Evolutionary conservation across 1,284 basidiomycete genomes (phyloP).

Genomic region (Cryptococcus amylolentus): DNA sequence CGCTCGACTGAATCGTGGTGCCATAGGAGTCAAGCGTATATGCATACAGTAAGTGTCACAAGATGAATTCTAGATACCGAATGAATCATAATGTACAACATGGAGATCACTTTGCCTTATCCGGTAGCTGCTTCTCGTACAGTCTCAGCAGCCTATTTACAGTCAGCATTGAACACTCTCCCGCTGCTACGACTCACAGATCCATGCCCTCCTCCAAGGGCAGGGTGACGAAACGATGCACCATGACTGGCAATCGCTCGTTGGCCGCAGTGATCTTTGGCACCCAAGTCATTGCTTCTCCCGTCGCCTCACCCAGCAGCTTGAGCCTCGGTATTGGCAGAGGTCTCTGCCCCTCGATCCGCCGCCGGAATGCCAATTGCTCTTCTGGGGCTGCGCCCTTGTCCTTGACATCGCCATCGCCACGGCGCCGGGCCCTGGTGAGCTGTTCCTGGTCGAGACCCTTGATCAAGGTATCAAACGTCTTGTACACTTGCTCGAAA

Average conservation of each 20-base stretch:
- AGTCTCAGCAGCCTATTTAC: constrained; percentile 59
- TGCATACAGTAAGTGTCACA: too few species aligned
- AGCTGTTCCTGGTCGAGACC: constrained; percentile 38
- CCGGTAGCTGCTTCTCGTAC: constrained; percentile 69
- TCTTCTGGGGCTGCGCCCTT: not conserved
- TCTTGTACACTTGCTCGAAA: constrained; percentile 33
- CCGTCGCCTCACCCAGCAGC: constrained; percentile 79
- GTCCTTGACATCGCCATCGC: constrained; percentile 10
- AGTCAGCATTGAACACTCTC: not conserved
- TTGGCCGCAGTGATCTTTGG: constrained; percentile 72
- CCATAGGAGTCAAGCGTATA: too few species aligned
- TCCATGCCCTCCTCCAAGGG: constrained; percentile 84
- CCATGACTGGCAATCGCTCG: constrained; percentile 75
- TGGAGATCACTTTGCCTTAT: constrained; percentile 3
- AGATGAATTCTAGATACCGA: too few species aligned
- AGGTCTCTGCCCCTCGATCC: constrained; percentile 17
- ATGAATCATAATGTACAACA: not conserved
- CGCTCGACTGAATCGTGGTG: too few species aligned
- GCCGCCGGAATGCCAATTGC: constrained; percentile 15
- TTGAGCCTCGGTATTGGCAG: constrained; percentile 60
- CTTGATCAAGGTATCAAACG: constrained; percentile 33
- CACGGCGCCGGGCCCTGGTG: constrained; percentile 30
- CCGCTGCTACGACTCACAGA: constrained; percentile 45
- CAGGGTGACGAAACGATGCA: constrained; percentile 77
- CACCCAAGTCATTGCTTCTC: constrained; percentile 71